Base-by-base conservation (phyloP, 2,329 filamentous ascomycete genomes). In the Dothideomycetidae sp. region DNA sequence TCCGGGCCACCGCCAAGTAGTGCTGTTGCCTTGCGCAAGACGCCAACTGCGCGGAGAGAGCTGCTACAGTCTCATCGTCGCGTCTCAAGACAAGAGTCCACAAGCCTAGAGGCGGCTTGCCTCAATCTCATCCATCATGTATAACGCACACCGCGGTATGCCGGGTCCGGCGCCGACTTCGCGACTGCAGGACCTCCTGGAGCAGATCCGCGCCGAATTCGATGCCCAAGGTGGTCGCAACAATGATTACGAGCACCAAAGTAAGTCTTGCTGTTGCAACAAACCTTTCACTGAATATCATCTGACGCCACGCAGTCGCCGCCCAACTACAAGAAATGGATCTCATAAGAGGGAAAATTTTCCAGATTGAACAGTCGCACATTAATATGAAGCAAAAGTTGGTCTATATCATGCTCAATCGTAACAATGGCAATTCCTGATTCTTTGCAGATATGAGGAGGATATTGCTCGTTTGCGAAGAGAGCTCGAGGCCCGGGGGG, bases 271-370 rank as follows among this genome's bases (percentile, higher is more conserved):
- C 43, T 33, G 3, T 5, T 7, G 21, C 4, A 15, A 31, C 14
- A 30, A 7, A 7, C 5, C 26, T 13, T 31, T 16, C 36, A 18
- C 36, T 5, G 7, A 17, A 17, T 7, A 5, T n/a, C 33, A 36
- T 15, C 21, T 33, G 14, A 17, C 12, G n/a, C 13, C 4, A 10
- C 9, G 16, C 31, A 94, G 90, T 96, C 55, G 77, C 82, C 41
- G 74, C 77, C 34, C 90, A 98, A 58, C 79, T 94, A 46, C 79
- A 88, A 53, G 90, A 98, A 63, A 90, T 96, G 71, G 83, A 93
- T 56, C 73, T 93, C 53, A 84, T 98, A 34, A 73, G 86, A 45
- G 80, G 86, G 55, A 94, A 93, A 61, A 83, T 98, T 42, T 94
- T 84, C 54, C 75, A 82, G 50, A 75, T 98, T 58, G 90, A 98